phyloP scores from a whole-genome alignment of 2,329 filamentous ascomycete species.

The Zasmidium angulare region DNA sequence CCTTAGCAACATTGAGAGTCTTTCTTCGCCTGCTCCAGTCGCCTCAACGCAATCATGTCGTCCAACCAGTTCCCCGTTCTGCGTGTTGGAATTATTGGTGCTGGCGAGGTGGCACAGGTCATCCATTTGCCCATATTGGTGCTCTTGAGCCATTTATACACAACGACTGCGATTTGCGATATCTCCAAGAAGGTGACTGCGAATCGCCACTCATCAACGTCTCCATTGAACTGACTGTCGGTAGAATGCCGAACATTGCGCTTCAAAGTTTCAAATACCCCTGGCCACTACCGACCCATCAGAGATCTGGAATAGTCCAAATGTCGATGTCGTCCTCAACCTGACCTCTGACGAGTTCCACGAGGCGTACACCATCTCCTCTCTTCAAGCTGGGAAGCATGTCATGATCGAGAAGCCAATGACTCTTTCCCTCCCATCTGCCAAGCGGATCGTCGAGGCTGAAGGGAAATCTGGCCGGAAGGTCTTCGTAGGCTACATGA shows the following conservation, averaged over 20 bases:
- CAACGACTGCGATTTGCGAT: slow-evolving; percentile 49
- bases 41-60: too few relatives aligned
- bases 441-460: slow-evolving; percentile 51
- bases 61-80: too few relatives aligned
- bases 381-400: slow-evolving; percentile 56
- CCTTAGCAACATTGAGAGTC: too few relatives aligned
- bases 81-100: slow-evolving; percentile 47
- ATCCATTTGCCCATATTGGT: slow-evolving; percentile 54
- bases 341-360: slow-evolving; percentile 57
- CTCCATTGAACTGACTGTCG: slow-evolving; percentile 38
- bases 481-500: slow-evolving; percentile 62
- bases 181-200: slow-evolving; percentile 23
- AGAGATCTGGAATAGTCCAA: slow-evolving; percentile 41
- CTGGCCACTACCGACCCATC: slow-evolving; percentile 39
- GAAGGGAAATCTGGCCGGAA: slow-evolving; percentile 45
- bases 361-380: slow-evolving; percentile 51
- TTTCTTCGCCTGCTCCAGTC: too few relatives aligned
- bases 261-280: slow-evolving; percentile 36
- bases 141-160: slow-evolving; percentile 47
- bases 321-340: slow-evolving; percentile 57
- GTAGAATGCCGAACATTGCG: slow-evolving; percentile 39
- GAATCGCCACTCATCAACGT: too few relatives aligned
- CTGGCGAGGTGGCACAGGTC: slow-evolving; percentile 47
- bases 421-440: slow-evolving; percentile 49
- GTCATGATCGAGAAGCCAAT: slow-evolving; percentile 62